Conservation (phyloP, 2,329 filamentous ascomycete genomes). For the Orbilia ellipsospora region DNA sequence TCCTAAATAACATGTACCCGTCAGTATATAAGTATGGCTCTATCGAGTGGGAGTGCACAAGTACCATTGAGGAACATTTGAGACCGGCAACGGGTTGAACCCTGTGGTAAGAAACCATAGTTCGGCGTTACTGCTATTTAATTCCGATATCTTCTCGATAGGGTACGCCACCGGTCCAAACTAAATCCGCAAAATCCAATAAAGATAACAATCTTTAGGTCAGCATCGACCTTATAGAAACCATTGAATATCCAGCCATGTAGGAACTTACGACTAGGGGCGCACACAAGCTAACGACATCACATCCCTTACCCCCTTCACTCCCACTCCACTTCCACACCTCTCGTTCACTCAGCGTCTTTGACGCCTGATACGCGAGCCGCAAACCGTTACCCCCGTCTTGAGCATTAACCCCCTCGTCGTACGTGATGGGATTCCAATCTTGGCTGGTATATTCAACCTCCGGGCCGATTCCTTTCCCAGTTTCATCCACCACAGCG, state of each 20-base stretch:
- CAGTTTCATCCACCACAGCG: conserved; percentile 69
- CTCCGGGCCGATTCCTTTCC: conserved; percentile 66
- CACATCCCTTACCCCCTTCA: conserved; percentile 7
- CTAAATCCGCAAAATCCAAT: background rate
- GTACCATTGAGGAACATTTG: conserved; percentile 63
- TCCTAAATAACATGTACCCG: conserved; percentile 54
- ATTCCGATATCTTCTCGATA: conserved; percentile 60
- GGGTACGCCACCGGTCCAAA: conserved; percentile 65
- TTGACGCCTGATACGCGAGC: conserved; percentile 57
- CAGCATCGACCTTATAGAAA: conserved; percentile 6
- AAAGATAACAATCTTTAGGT: background rate
- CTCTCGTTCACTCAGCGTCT: conserved; percentile 58
- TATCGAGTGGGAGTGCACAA: background rate
- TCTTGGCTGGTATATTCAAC: conserved; percentile 68
- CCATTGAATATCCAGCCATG: too few species aligned
- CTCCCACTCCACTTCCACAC: conserved; percentile 29
- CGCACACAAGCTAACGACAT: conserved; percentile 40
- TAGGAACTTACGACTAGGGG: conserved; percentile 31
- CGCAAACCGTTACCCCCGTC: conserved; percentile 61
- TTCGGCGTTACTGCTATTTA: conserved; percentile 65
- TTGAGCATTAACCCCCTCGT: conserved; percentile 63
- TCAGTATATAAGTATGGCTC: background rate
- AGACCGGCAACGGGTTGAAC: conserved; percentile 62
- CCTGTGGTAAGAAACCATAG: conserved; percentile 64
- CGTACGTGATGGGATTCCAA: conserved; percentile 70